A percentile compares a stretch with the other conserved stretches of the same genome.
phyloP scores from a whole-genome alignment of 805 yeast species.

The Ogataea degrootiae region DNA sequence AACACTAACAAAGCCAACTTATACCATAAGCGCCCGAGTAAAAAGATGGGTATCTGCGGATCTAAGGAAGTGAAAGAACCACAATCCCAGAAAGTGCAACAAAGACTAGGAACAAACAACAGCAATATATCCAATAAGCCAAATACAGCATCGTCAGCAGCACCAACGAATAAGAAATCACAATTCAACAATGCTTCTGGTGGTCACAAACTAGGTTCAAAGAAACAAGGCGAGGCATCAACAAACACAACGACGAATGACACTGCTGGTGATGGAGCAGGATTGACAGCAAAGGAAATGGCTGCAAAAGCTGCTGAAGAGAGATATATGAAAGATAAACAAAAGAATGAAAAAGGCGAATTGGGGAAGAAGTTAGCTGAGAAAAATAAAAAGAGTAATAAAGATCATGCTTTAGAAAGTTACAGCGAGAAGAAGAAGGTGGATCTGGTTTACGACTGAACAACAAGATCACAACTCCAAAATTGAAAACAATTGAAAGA shows the following conservation, averaged over 20 bases:
- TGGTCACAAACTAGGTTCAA: constrained; percentile 17
- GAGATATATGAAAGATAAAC: constrained; percentile 13
- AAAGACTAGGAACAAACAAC: constrained; percentile 2
- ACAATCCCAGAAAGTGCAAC: background rate
- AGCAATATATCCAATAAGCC: background rate
- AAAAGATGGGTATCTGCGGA: constrained; percentile 23
- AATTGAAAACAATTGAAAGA: too few species aligned
- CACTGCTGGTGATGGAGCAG: constrained; percentile 3
- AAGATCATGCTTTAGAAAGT: constrained; percentile 21
- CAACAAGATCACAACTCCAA: too few species aligned
- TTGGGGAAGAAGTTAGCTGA: constrained; percentile 23
- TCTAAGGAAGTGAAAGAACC: constrained; percentile 18
- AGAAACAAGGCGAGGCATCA: background rate
- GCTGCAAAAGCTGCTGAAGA: constrained; percentile 28
- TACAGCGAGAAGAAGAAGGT: constrained; percentile 14
- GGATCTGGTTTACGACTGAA: constrained; percentile 18
- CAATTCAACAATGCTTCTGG: background rate
- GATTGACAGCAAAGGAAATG: constrained; percentile 18
- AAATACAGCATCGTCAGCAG: background rate
- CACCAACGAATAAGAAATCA: constrained; percentile 1
- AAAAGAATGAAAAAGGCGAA: constrained; percentile 20
- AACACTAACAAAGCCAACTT: background rate
- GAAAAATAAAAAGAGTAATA: constrained; percentile 19
- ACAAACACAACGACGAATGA: background rate
- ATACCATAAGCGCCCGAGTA: background rate